Conservation (phyloP, 2,329 filamentous ascomycete genomes). For the Cladorrhinum sp. region DNA sequence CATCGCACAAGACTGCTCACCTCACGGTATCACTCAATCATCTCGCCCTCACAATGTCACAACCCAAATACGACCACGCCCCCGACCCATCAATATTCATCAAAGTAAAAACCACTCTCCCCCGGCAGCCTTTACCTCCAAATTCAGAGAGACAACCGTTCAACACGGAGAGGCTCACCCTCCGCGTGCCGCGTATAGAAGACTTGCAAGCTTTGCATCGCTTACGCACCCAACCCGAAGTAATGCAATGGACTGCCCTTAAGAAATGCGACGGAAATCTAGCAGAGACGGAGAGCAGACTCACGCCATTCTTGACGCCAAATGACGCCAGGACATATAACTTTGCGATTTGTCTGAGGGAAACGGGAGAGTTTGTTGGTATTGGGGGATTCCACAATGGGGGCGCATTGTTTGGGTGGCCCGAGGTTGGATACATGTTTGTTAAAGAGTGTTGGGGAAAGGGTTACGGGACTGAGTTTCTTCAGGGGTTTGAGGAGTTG, state of each 20-base stretch:
- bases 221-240: conserved; percentile 56
- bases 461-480: conserved; percentile 56
- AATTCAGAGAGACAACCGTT: conserved; percentile 39
- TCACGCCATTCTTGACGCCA: conserved; percentile 45
- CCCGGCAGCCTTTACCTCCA: conserved; percentile 41
- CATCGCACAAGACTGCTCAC: neutral
- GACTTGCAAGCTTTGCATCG: conserved; percentile 51
- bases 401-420: conserved; percentile 46
- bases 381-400: conserved; percentile 43
- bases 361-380: conserved; percentile 51
- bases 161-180: conserved; percentile 51
- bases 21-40: neutral
- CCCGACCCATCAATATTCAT: conserved; percentile 28
- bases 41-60: neutral
- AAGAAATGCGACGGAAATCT: conserved; percentile 43
- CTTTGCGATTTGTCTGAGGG: conserved; percentile 49
- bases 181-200: conserved; percentile 48
- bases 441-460: conserved; percentile 51
- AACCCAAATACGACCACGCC: conserved; percentile 6
- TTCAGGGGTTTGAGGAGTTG: conserved; percentile 43
- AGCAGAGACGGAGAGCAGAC: conserved; percentile 41
- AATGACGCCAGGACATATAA: conserved; percentile 54
- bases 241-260: conserved; percentile 57
- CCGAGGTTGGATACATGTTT: conserved; percentile 58
- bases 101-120: conserved; percentile 49